phyloP scores from a whole-genome alignment of 768 basidiomycete species.

The Pulveroboletus sp. region DNA sequence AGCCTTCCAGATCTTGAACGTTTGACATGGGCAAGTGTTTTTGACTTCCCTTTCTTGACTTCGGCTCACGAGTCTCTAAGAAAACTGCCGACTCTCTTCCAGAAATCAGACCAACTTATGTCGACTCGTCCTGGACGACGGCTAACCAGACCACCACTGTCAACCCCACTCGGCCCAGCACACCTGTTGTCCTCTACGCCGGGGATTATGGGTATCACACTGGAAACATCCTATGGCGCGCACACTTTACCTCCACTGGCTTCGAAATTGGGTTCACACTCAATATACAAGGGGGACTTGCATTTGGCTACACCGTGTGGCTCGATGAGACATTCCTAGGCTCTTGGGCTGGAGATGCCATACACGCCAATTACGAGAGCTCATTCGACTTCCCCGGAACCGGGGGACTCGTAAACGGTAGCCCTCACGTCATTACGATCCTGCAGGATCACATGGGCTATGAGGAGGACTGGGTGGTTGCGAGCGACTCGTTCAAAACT shows the following conservation, averaged over 20 bases:
- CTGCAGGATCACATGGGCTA: constrained; percentile 53
- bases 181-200: constrained; percentile 42
- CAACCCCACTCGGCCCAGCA: constrained; percentile 36
- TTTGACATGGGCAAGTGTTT: constrained; percentile 15
- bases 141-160: constrained; percentile 39
- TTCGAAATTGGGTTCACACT: constrained; percentile 40
- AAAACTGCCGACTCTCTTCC: constrained; percentile 27
- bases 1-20: constrained; percentile 17
- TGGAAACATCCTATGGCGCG: constrained; percentile 50
- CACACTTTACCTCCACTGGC: constrained; percentile 45
- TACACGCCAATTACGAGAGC: constrained; percentile 9
- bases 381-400: constrained; percentile 13
- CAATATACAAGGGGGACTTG: constrained; percentile 40
- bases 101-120: constrained; percentile 37
- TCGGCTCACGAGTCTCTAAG: constrained; percentile 10
- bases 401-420: constrained; percentile 15
- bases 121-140: constrained; percentile 40
- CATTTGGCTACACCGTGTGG: constrained; percentile 49
- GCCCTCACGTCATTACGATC: constrained; percentile 43
- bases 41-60: not conserved
- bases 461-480: constrained; percentile 41
- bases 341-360: constrained; percentile 28
- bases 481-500: constrained; percentile 42
- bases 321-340: constrained; percentile 45
- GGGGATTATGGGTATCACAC: constrained; percentile 51